Evolutionary conservation across 1,284 basidiomycete genomes (phyloP), one percentile per base, ranked within the genome.

Genomic region (Pterulicium gracile): DNA sequence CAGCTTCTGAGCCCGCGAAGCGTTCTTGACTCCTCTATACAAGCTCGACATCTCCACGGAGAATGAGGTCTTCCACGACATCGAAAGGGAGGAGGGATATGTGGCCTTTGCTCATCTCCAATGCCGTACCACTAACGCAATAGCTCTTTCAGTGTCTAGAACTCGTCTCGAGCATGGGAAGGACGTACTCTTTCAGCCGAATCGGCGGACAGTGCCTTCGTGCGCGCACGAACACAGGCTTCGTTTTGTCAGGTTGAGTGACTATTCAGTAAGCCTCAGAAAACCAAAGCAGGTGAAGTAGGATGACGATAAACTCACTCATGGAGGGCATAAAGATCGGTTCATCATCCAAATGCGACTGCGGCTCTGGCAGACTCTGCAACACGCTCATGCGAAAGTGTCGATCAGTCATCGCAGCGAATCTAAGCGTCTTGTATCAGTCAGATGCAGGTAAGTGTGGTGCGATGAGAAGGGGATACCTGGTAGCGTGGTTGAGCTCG

Each of bases 201-300:
- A 90, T 73, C 4, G 78, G 77, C 1, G 81, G 79, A 61, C 88
- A 88, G 45, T 75, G 70, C 46, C 73, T 67, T 15, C 80, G 69
- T 10, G 88, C 88, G 58, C 82, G 86, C 1, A 86, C 80, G 56
- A 94, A 85, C 1, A 95, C 87, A 0, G 87, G 79, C 0, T 73
- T 70, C 10, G 73, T 69, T 54, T 75, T 79, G 56, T 91, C 82
- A 1, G 91, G 90, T 53, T 77, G 70, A 0, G 81, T 70, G 10
- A 90, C 90, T 93, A 13, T 45, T 24, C 3, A 4, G 27, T 41
- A n/a, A 40, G 43, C 17, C n/a, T 24, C 46, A 44, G 22, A 18
- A n/a, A 39, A 23, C 20, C n/a, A n/a, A n/a, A n/a, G n/a, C n/a
- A n/a, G n/a, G 47, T 32, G 39, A 43, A 27, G 21, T 42, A 13